Base-by-base conservation (phyloP, 176 grass and related monocot species). In the Otatea glauca region DNA sequence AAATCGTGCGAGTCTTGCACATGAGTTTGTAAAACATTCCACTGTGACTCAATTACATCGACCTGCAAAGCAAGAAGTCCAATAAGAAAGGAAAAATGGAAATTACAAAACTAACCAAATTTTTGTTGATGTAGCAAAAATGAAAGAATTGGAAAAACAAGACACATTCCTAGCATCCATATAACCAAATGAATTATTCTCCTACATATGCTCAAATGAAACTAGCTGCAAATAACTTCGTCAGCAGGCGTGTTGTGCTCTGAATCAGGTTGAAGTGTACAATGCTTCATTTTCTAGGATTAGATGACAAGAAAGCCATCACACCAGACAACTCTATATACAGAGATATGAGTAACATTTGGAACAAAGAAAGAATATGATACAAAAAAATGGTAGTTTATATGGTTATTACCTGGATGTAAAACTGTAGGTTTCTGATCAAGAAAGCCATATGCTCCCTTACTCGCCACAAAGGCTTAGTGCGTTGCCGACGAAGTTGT, bases 391-490 rank as follows among this genome's bases (percentile, higher is more conserved):
- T 0, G 1, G 37, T 35, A 42, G 27, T 72, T 24, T 83, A 76
- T 80, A 5, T 82, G 5, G 9, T 34, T 65, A 64, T 43, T 89
- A 99, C 96, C 93, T 99, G 96, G 51, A 99, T 99, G 70, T 99
- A 99, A 79, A 96, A 99, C 41, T 99, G 96, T 49, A 94, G 88
- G 29, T 99, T 99, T 87, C 96, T 93, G 84, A 99, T 99, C 74
- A 99, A 90, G 88, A 99, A 99, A 92, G 83, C 92, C 96, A 96
- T 99, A 78, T 99, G 96, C 83, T 99, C 96, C 77, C 96, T 92
- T 72, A 96, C 93, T 86, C 89, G 88, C 96, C 96, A 99, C 70
- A 99, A 94, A 34, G 96, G 96, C 67, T 90, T 92, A 58, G 84
- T 87, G n/a, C 89, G 87, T 83, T 80, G 87, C 29, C 85, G 78